A percentile compares a stretch with the other conserved stretches of the same genome.
These are phyloP conservation scores for Sambucus nigra DNA, from an alignment of 129 eudicot genomes.

Conservation along the genomic window DNA sequence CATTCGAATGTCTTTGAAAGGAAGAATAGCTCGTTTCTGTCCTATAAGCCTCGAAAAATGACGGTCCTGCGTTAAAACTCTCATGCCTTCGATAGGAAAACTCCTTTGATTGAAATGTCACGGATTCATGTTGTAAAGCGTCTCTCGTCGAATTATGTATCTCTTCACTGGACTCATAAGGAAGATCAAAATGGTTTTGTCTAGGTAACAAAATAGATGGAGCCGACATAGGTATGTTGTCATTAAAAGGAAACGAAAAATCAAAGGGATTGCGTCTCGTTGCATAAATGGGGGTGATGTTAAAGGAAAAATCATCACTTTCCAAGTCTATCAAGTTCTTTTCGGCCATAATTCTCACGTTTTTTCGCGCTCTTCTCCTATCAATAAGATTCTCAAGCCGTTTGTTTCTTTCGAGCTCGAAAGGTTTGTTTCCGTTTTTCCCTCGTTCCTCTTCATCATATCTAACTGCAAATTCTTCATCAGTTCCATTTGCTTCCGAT, in stretches of 20 bases:
- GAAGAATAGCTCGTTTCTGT: slow-evolving; percentile 6
- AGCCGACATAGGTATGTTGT: slow-evolving; percentile 86
- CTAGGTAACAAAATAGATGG: slow-evolving; percentile 60
- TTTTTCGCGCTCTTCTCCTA: slow-evolving; percentile 68
- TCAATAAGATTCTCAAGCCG: slow-evolving; percentile 84
- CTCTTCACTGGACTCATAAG: slow-evolving; percentile 82
- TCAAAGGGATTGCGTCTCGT: slow-evolving; percentile 76
- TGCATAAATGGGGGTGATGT: slow-evolving; percentile 68
- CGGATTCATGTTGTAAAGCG: slow-evolving; percentile 58
- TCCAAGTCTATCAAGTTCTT: slow-evolving; percentile 75
- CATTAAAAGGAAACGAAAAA: slow-evolving; percentile 45
- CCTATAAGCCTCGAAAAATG: slow-evolving; percentile 46
- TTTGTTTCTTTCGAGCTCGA: slow-evolving; percentile 74
- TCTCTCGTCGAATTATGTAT: slow-evolving; percentile 70
- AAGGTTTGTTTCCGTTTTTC: slow-evolving; percentile 35
- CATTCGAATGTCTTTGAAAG: slow-evolving; percentile 54
- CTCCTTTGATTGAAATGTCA: slow-evolving; percentile 38
- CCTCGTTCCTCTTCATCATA: slow-evolving; percentile 54
- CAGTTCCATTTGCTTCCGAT: slow-evolving; percentile 48
- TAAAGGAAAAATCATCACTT: slow-evolving; percentile 55
- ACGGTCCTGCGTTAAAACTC: slow-evolving; percentile 66
- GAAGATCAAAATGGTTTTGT: slow-evolving; percentile 83
- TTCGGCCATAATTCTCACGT: slow-evolving; percentile 54
- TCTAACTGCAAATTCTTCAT: slow-evolving; percentile 33
- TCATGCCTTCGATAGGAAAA: slow-evolving; percentile 70